phyloP scores from a whole-genome alignment of 129 eudicot genomes.

The Tagetes erecta region DNA sequence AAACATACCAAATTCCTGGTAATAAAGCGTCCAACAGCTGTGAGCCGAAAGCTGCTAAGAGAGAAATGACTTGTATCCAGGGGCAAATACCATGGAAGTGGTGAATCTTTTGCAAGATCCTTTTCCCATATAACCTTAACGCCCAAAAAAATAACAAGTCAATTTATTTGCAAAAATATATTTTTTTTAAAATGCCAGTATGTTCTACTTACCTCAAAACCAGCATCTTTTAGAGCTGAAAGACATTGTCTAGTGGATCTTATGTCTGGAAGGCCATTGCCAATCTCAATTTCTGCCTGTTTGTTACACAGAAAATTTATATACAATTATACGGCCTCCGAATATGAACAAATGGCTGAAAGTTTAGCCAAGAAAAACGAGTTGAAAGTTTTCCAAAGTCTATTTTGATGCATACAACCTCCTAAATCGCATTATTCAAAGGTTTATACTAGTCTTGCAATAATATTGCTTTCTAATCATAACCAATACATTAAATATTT shows the following conservation, averaged over 20 bases:
- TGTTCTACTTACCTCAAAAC: slow-evolving; percentile 71
- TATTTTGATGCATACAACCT: background rate
- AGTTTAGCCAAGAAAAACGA: background rate
- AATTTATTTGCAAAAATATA: background rate
- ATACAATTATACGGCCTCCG: background rate
- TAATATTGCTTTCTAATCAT: background rate
- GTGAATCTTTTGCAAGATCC: slow-evolving; percentile 73
- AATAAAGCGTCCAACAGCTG: slow-evolving; percentile 82
- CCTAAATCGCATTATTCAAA: background rate
- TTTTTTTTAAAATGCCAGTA: background rate
- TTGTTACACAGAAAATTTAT: slow-evolving; percentile 7
- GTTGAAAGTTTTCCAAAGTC: too few relatives aligned
- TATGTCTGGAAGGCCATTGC: slow-evolving; percentile 94
- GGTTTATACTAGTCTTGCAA: background rate
- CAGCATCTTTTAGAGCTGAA: slow-evolving; percentile 85
- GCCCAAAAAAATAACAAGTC: background rate
- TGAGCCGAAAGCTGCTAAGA: slow-evolving; percentile 74
- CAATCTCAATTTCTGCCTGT: slow-evolving; percentile 95
- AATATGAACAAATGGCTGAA: background rate
- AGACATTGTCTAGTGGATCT: slow-evolving; percentile 76
- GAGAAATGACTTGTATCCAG: slow-evolving; percentile 76
- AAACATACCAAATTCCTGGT: slow-evolving; percentile 79
- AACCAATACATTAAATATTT: background rate
- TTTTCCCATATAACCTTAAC: slow-evolving; percentile 68
- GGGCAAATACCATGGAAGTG: slow-evolving; percentile 83